Conservation (phyloP, 208 protist genomes). For the Polymyxa betae region DNA sequence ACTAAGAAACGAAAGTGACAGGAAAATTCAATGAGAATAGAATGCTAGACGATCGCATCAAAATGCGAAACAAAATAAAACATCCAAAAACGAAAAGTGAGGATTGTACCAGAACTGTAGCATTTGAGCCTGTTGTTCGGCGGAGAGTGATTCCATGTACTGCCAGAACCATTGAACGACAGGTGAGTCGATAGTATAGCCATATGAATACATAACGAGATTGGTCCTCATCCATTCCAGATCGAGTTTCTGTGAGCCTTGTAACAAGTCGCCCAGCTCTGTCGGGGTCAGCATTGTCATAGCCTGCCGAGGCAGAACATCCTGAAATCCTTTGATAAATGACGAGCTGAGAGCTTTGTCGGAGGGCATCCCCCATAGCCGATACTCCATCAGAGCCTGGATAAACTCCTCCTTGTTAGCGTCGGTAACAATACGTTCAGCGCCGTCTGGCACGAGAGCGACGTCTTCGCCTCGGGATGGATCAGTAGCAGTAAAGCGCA, state of each 20-base stretch:
- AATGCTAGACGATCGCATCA: not conserved
- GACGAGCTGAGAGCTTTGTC: not conserved
- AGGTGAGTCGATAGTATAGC: not conserved
- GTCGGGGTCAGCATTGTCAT: not conserved
- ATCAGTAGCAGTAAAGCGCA: not conserved
- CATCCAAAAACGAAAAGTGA: not conserved
- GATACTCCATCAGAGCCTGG: not conserved
- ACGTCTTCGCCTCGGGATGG: not conserved
- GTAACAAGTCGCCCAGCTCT: not conserved
- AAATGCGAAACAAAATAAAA: not conserved
- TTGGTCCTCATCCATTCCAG: conserved; percentile 8
- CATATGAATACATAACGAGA: conserved; percentile 16
- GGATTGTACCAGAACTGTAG: conserved; percentile 10
- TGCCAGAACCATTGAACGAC: conserved; percentile 22
- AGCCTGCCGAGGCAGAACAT: not conserved
- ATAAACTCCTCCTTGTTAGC: conserved; percentile 39
- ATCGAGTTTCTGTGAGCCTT: not conserved
- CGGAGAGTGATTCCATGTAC: not conserved
- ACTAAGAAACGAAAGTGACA: too few species aligned
- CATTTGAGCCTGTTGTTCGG: not conserved
- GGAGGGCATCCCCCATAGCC: not conserved
- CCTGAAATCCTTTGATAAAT: conserved; percentile 50
- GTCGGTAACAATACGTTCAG: not conserved
- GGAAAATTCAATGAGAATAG: too few species aligned
- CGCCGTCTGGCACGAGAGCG: not conserved